Evolutionary conservation across 768 basidiomycete genomes (phyloP), one percentile per base, ranked within the genome.

Genomic region (Russula emetica): DNA sequence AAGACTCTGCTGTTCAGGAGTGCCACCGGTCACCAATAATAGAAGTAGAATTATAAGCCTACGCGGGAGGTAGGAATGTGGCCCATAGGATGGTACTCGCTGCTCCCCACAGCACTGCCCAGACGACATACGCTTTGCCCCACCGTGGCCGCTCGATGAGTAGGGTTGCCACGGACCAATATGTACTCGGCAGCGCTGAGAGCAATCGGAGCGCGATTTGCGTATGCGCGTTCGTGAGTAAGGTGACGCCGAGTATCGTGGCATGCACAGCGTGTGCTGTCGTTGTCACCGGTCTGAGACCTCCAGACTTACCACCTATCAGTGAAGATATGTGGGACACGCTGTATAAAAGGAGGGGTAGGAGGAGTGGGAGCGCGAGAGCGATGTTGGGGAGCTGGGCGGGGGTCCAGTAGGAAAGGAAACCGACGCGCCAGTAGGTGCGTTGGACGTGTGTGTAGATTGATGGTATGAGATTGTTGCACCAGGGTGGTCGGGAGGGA

Each of bases 21-120:
- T n/a, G n/a, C 36, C 13, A 49, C 9, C 5, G 16, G 24, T 14
- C 24, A 2, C 49, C 26, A 9, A 28, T 9, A 28, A 26, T 45
- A 45, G n/a, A 22, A 20, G 3, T 45, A 22, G 45, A 10, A 3
- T 26, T 50, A 18, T 11, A 14, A 26, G 24, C 51, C 38, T 76
- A 96, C 0, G 95, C 96, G n/a, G 96, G 96, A 0, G 96, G 96
- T 34, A 96, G 80, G 71, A 94, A 95, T 2, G 83, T 82, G 1
- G 79, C 82, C 94, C 94, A 98, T 0, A 96, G 77, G 5, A 92
- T 79, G 22, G 87, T 73, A 13, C 85, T 85, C 20, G 86, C 69
- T 2, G 78, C 73, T 4, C 89, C 86, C 94, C 95, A 98, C 0
- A 87, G 66, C 1, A 88, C 71, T 60, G 83, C 85, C 91, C 94